Evolutionary conservation across 73 alveolate species (phyloP), one percentile per base, ranked within the genome.

Genomic region (Paramecium sonneborni): DNA sequence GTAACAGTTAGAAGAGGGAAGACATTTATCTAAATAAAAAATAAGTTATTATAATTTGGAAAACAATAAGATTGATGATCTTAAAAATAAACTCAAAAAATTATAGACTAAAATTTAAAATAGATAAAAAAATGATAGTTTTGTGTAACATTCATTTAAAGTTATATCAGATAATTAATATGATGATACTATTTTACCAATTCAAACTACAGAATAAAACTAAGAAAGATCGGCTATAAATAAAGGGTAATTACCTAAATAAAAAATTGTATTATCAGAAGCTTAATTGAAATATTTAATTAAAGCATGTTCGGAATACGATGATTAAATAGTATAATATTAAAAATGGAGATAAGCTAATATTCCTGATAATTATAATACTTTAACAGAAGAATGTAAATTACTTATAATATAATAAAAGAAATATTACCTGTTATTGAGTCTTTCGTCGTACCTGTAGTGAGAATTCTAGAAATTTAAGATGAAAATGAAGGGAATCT

Each of bases 401-500:
- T n/a, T 52, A 30, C 0, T 11, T 23, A 32, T 67, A 32, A 12
- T 24, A 37, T 15, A 15, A n/a, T 21, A 52, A 15, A 12, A 62
- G 84, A 62, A 62, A 62, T 30, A 26, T 1, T 62, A 0, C 39
- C 39, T 32, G 39, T 62, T 23, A 62, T 30, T 26, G 84, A 62
- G 24, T 30, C 84, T 30, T 62, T 34, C 84, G 48, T 30, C 39
- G 84, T 62, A 26, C 84, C 84, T 32, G 84, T 30, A 14, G 84
- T 62, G 84, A 62, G 44, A 32, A 30, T 62, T 26, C 48, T 32
- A 30, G 84, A 28, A 28, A 11, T 39, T 12, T 14, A 74, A 15
- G 87, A 74, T 74, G 87, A 39, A 39, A 37, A 74, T 28, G 87
- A 74, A 39, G 58, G 87, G 15, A 74, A 74, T 37, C 37, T 74